Percentiles rank a stretch among this genome's conserved stretches.
These are phyloP conservation scores for Cladophialophora immunda DNA, from an alignment of 2,329 filamentous ascomycete species.

Conservation along the genomic window DNA sequence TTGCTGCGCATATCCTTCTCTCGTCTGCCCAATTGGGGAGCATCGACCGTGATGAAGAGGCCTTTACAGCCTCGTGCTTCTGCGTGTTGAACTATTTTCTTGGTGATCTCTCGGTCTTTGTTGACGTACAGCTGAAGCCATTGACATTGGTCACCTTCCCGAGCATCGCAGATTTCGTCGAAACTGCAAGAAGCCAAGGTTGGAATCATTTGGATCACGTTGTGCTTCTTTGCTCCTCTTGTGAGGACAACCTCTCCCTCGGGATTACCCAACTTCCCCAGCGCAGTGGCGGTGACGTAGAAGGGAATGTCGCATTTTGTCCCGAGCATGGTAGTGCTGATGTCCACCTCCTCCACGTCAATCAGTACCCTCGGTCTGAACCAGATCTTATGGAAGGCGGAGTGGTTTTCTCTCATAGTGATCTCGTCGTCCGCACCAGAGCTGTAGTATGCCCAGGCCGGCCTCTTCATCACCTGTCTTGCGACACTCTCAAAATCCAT, in stretches of 20 bases:
- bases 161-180: conserved; percentile 93
- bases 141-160: conserved; percentile 80
- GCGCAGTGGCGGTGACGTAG: conserved; percentile 94
- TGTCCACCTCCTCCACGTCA: conserved; percentile 87
- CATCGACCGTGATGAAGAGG: conserved; percentile 98
- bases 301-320: conserved; percentile 85
- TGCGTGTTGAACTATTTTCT: conserved; percentile 88
- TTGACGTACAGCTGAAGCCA: conserved; percentile 99
- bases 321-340: conserved; percentile 92
- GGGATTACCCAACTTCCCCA: conserved; percentile 92
- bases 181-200: conserved; percentile 97
- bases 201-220: conserved; percentile 97
- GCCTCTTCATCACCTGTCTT: conserved; percentile 89
- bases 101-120: conserved; percentile 90
- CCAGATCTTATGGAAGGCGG: conserved; percentile 96
- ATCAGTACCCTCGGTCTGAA: conserved; percentile 90
- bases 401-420: conserved; percentile 95
- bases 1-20: conserved; percentile 99
- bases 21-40: conserved; percentile 89
- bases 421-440: conserved; percentile 91
- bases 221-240: conserved; percentile 81
- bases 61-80: conserved; percentile 92
- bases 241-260: conserved; percentile 93
- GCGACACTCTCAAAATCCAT: conserved; percentile 97
- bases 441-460: conserved; percentile 97